These are phyloP conservation scores for Grigorovia humatica DNA, from an alignment of 805 yeast species.

Conservation along the genomic window DNA sequence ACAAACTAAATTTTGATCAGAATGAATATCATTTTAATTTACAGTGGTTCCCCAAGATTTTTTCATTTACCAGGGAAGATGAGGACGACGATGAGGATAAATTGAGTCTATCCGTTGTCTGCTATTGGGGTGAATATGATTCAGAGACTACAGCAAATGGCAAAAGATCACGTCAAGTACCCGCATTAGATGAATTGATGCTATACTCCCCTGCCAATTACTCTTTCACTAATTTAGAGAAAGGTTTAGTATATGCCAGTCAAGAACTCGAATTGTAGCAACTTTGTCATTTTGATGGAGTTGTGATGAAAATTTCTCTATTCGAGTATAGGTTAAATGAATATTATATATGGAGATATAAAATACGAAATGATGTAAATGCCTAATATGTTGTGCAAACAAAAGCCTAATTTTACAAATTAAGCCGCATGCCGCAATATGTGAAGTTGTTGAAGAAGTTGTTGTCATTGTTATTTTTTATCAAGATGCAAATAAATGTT, in stretches of 20 bases:
- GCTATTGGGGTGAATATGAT: conserved; percentile 74
- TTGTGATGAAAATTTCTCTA: too few relatives aligned
- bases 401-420: too few relatives aligned
- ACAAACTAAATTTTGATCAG: conserved; percentile 52
- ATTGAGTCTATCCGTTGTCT: conserved; percentile 50
- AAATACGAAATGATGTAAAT: too few relatives aligned
- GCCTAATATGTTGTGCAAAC: too few relatives aligned
- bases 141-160: conserved; percentile 33
- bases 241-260: conserved; percentile 58
- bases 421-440: too few relatives aligned
- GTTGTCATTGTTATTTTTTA: too few relatives aligned
- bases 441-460: too few relatives aligned
- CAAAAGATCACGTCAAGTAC: conserved; percentile 35
- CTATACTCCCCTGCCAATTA: conserved; percentile 57
- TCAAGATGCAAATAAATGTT: too few relatives aligned
- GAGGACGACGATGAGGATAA: conserved; percentile 25
- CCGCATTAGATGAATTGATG: conserved; percentile 63
- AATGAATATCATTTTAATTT: conserved; percentile 47
- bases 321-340: too few relatives aligned
- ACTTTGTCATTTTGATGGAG: too few relatives aligned
- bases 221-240: conserved; percentile 52
- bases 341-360: too few relatives aligned
- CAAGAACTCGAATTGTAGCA: conserved; percentile 36
- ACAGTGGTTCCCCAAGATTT: conserved; percentile 65
- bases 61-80: conserved; percentile 26